Percentiles rank a stretch among this genome's conserved stretches.
These are phyloP conservation scores for Linum tenue DNA, from an alignment of 345 rosid genomes.

Conservation along the genomic window DNA sequence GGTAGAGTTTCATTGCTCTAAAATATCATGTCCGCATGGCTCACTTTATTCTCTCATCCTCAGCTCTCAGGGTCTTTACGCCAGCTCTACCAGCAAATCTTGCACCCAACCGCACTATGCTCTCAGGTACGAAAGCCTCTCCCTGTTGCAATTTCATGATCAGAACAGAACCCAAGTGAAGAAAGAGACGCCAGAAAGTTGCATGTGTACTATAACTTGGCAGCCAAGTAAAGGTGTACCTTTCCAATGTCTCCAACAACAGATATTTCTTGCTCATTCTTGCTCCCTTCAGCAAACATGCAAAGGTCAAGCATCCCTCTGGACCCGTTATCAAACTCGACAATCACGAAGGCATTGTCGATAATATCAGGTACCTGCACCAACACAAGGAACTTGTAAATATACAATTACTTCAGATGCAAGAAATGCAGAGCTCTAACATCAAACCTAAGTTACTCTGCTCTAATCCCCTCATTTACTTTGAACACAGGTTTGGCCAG, in stretches of 20 bases:
- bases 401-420: neutral
- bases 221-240: slow-evolving; percentile 21
- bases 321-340: neutral
- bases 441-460: neutral
- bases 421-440: slow-evolving; percentile 3
- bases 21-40: neutral
- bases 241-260: slow-evolving; percentile 75
- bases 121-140: slow-evolving; percentile 90
- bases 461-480: too few species aligned
- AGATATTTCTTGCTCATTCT: slow-evolving; percentile 87
- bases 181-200: neutral
- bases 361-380: slow-evolving; percentile 47
- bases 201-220: neutral
- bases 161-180: slow-evolving; percentile 1
- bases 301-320: slow-evolving; percentile 69
- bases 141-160: slow-evolving; percentile 40
- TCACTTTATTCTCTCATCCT: too few species aligned
- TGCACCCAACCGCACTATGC: slow-evolving; percentile 53
- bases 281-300: slow-evolving; percentile 98
- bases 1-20: neutral
- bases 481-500: too few species aligned
- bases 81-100: slow-evolving; percentile 60
- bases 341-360: slow-evolving; percentile 55
- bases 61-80: slow-evolving; percentile 19
- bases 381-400: neutral